Conservation (phyloP, 495 filamentous ascomycete genomes). For the Aspergillus cavernicola region DNA sequence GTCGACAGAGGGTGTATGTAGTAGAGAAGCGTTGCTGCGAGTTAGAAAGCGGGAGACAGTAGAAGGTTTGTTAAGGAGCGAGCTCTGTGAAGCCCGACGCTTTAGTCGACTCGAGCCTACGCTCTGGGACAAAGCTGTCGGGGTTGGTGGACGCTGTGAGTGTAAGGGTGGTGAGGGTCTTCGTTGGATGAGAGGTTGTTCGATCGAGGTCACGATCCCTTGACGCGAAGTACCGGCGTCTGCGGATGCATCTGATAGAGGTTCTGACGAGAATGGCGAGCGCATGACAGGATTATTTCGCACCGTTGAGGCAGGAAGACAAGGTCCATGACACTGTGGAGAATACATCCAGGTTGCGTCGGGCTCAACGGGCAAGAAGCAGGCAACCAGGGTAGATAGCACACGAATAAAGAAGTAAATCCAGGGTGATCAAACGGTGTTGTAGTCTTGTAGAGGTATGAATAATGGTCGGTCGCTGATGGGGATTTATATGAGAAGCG, state of each 20-base stretch:
- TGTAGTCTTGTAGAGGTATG: slow-evolving; percentile 2
- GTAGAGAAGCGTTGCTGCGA: slow-evolving; percentile 35
- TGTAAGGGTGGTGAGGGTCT: slow-evolving; percentile 19
- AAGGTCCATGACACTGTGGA: slow-evolving; percentile 36
- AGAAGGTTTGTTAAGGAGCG: slow-evolving; percentile 36
- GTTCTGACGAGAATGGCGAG: slow-evolving; percentile 19
- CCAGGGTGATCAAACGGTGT: not conserved
- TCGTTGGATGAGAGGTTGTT: slow-evolving; percentile 13
- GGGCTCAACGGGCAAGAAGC: slow-evolving; percentile 5
- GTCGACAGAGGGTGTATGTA: slow-evolving; percentile 42
- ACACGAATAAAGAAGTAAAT: not conserved
- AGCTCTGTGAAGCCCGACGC: slow-evolving; percentile 43
- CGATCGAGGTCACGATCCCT: slow-evolving; percentile 12
- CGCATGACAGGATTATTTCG: slow-evolving; percentile 31
- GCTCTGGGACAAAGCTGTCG: slow-evolving; percentile 16
- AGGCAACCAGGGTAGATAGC: slow-evolving; percentile 6
- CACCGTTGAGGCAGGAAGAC: slow-evolving; percentile 25
- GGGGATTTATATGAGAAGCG: not conserved
- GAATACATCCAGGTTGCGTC: slow-evolving; percentile 34
- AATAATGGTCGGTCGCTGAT: slow-evolving; percentile 8
- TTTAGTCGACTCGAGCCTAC: slow-evolving; percentile 24
- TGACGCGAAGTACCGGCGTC: slow-evolving; percentile 12
- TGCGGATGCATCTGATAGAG: slow-evolving; percentile 13
- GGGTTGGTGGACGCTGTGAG: slow-evolving; percentile 12
- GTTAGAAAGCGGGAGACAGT: slow-evolving; percentile 40